Base-by-base conservation (phyloP, 768 basidiomycete species). In the Phylloporus sp. region DNA sequence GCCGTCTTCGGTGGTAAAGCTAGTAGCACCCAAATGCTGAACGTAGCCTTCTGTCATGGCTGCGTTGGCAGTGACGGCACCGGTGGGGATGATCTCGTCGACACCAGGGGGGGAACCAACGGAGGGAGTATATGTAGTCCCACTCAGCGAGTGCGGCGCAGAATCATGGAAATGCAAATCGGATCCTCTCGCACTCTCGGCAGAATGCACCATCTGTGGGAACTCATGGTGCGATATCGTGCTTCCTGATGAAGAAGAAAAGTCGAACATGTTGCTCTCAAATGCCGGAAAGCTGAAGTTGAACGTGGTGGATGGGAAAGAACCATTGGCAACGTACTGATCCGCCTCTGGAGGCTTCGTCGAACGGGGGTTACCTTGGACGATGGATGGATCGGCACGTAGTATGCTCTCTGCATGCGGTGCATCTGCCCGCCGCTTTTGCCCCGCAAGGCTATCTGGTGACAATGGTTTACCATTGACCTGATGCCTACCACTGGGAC, bases 401-500 rank as follows among this genome's bases (percentile, higher is more conserved):
- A 92, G 68, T 72, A 88, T 78, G 62, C 86, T 88, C 66, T 92
- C 90, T 47, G 74, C 79, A 61, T 88, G 90, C 34, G 88, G 84
- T n/a, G 82, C 76, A 52, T 91, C 88, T 11, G 91, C 91, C 40
- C 85, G 82, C 45, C 91, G 83, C 72, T 92, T 93, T 55, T 79
- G 83, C 27, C 86, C 86, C 58, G 82, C 69, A 45, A 82, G 65
- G 65, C 77, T 80, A 58, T 85, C 85, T 50, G 82, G 79, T 38
- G 80, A 75, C 56, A 83, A 67, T 34, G 89, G 83, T 65, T 84
- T 85, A 31, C 87, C 86, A 64, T 91, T 87, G 56, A 89, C 84
- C 67, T 90, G 87, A 71, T 91, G 88, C 44, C 88, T 77, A 50
- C 86, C 85, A 59, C 78, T 78, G 44, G 81, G 69, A 36, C 79